Percentiles rank a stretch among this genome's conserved stretches.
These are phyloP conservation scores for Cerioporus squamosus DNA, from an alignment of 1,284 basidiomycete species.

Conservation along the genomic window DNA sequence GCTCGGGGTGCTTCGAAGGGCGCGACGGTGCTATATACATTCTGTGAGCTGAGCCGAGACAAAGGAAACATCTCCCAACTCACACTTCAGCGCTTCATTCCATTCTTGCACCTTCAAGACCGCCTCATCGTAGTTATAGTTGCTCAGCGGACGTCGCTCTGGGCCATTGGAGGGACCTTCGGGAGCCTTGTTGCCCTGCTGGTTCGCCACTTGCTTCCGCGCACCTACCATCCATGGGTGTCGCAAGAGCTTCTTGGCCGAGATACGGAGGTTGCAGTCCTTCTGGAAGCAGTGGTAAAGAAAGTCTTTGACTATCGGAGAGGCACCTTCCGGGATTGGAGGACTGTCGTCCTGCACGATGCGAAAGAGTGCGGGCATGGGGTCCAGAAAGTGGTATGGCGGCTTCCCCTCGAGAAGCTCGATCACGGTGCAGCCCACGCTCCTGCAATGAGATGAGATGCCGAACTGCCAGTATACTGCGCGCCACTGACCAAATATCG, in stretches of 20 bases:
- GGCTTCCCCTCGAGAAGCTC: conserved; percentile 96
- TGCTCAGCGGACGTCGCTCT: conserved; percentile 62
- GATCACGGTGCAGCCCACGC: conserved; percentile 95
- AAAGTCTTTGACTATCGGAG: conserved; percentile 94
- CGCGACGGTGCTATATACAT: conserved; percentile 39
- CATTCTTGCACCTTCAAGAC: conserved; percentile 96
- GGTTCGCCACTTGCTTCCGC: conserved; percentile 67
- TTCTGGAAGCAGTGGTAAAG: conserved; percentile 98
- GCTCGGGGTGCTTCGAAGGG: conserved; percentile 62
- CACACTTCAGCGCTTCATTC: conserved; percentile 96
- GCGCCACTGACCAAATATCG: conserved; percentile 81
- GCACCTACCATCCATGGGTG: conserved; percentile 97
- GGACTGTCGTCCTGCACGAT: conserved; percentile 98
- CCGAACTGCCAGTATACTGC: neutral
- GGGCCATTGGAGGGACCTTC: conserved; percentile 40
- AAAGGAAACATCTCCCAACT: conserved; percentile 26
- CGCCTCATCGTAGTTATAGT: conserved; percentile 91
- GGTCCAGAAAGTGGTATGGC: conserved; percentile 94
- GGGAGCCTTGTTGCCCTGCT: conserved; percentile 43
- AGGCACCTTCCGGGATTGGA: conserved; percentile 93
- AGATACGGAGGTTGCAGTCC: conserved; percentile 92
- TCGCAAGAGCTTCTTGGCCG: conserved; percentile 89
- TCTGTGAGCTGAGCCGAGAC: conserved; percentile 8
- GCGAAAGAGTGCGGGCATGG: conserved; percentile 97
- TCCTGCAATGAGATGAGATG: conserved; percentile 50